Percentiles rank a stretch among this genome's conserved stretches.
Evolutionary conservation across 2,329 filamentous ascomycete species (phyloP).

Genomic region (Penicillium sp.): DNA sequence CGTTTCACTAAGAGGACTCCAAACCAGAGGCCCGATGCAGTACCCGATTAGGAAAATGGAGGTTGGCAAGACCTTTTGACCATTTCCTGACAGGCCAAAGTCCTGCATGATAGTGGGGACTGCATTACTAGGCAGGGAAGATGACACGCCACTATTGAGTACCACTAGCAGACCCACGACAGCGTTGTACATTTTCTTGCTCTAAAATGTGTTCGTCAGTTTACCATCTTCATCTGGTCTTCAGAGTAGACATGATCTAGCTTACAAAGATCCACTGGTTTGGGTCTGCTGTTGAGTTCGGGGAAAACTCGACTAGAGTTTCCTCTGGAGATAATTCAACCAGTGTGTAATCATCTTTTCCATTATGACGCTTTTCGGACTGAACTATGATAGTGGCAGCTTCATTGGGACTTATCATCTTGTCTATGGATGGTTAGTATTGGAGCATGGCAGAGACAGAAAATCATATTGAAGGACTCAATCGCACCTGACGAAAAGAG

Average conservation of each 20-base stretch:
- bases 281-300: constrained; percentile 24
- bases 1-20: constrained; percentile 45
- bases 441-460: background rate
- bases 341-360: constrained; percentile 19
- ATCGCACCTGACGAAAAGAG: constrained; percentile 16
- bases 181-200: constrained; percentile 31
- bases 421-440: constrained; percentile 14
- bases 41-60: constrained; percentile 40
- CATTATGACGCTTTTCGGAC: background rate
- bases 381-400: constrained; percentile 1
- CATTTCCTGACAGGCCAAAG: constrained; percentile 27
- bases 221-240: background rate
- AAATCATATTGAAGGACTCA: background rate
- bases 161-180: constrained; percentile 27
- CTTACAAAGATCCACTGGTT: constrained; percentile 31
- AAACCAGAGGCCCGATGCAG: constrained; percentile 41
- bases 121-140: constrained; percentile 41
- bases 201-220: constrained; percentile 8
- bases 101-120: constrained; percentile 36
- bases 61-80: constrained; percentile 35
- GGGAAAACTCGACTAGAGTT: constrained; percentile 27
- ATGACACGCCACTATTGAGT: constrained; percentile 40
- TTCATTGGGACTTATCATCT: constrained; percentile 1
- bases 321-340: constrained; percentile 19
- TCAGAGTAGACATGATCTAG: constrained; percentile 1